Evolutionary conservation across 441 rosid genomes (phyloP), one percentile per base, ranked within the genome.

Genomic region (Populus tomentosa): DNA sequence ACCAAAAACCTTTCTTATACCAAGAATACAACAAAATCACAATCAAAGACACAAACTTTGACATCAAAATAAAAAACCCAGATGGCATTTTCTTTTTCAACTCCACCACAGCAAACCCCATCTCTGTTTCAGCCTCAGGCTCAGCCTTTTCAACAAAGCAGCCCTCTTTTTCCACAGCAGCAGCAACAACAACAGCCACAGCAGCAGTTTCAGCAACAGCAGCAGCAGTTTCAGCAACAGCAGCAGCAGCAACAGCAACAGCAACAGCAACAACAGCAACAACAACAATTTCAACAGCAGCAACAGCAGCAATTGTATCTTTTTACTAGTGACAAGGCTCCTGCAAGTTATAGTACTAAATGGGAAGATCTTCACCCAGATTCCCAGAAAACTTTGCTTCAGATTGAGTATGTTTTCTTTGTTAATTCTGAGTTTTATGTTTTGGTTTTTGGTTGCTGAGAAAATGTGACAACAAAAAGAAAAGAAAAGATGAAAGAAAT

Each of bases 341-440:
- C 97, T 62, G 99, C 97, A 62, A 97, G 16, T 88, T 97, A 92
- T 84, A 83, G 97, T 76, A 91, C 98, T 23, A 93, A 90, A 77
- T 97, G 99, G 99, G 87, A 89, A 16, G 98, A 97, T 91, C 94
- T 97, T 70, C 98, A 92, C 79, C 97, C 97, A n/a, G 98, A 94
- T 87, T 92, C 97, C 67, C 99, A 94, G 76, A 97, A 93, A 64
- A 35, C 86, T 70, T 84, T 97, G 42, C 99, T 92, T 56, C 92
- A 90, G 82, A 94, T 97, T 63, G 99, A 97, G 99, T 97, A 89
- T 26, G 92, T 79, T 75, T 63, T 23, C 26, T 72, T 42, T 7
- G 5, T 71, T 70, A 67, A 28, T 32, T 46, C 6, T 61, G 79
- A 30, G 20, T 67, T 75, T 73, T 71, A 21, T 33, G 0, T 67